Base-by-base conservation (phyloP, 2,329 filamentous ascomycete species). In the Blastomyces gilchristii region DNA sequence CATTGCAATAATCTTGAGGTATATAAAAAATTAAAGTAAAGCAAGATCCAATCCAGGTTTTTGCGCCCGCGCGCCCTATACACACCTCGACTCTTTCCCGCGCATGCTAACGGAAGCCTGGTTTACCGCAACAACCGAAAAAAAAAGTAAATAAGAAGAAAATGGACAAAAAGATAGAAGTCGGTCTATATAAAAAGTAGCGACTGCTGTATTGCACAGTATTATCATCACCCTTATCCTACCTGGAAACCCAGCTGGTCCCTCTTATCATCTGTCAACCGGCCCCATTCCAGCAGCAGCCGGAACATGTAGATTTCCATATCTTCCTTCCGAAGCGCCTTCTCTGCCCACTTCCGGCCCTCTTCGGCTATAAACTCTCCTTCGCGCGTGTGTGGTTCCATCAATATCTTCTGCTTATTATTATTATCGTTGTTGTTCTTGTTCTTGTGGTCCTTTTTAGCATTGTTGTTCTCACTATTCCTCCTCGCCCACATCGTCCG, bases 261-360 rank as follows among this genome's bases (percentile, higher is more conserved):
- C 68, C 82, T 76, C 62, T 70, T 70, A 69, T 91, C 87, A 73
- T 88, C 83, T 28, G 87, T 82, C 54, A 91, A 70, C 65, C 88
- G 77, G 2, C 82, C 88, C 87, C 89, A 94, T 77, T 94, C 90
- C 25, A 94, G 75, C 68, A 94, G 75, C 64, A 94, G 72, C 57
- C 90, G 78, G 71, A 92, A 94, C 69, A 93, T 80, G 70, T 94
- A 94, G 11, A 91, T 82, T 73, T 91, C 87, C 83, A 88, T 89
- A 70, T 94, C 90, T 72, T 87, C 87, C 69, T 83, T 84, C 64
- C 87, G 78, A 22, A 91, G 68, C 14, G 83, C 87, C 71, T 80
- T 79, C 7, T 77, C 76, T 2, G 84, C 85, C 88, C 89, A 91
- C 63, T 81, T 80, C 60, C 80, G 78, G 0, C 88, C 88, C 66